Conservation (phyloP, 2,329 filamentous ascomycete genomes). For the Sporothrix variecibatus region DNA sequence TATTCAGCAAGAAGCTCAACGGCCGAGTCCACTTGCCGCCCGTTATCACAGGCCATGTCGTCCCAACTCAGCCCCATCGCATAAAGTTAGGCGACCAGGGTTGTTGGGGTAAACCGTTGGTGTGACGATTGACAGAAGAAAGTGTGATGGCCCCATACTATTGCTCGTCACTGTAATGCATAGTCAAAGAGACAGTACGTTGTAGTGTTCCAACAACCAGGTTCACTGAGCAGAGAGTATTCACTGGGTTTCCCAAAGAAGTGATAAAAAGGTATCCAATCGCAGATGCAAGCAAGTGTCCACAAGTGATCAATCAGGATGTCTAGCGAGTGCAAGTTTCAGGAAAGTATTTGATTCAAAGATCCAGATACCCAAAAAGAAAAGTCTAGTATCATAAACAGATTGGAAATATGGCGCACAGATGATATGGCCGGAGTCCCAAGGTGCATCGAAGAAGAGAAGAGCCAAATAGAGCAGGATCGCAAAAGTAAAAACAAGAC, state of each 20-base stretch:
- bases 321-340: not conserved
- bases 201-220: not conserved
- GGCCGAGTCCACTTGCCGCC: not conserved
- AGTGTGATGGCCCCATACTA: not conserved
- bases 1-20: not conserved
- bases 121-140: not conserved
- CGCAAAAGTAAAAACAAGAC: not conserved
- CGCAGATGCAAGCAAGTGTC: not conserved
- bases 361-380: not conserved
- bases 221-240: not conserved
- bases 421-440: not conserved
- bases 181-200: not conserved
- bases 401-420: not conserved
- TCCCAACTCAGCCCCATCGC: slow-evolving; percentile 21
- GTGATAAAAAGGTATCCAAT: not conserved
- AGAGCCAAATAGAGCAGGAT: not conserved
- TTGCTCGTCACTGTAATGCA: not conserved
- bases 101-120: not conserved
- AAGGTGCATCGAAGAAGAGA: not conserved
- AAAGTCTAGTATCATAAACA: not conserved
- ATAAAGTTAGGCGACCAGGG: slow-evolving; percentile 6
- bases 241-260: not conserved
- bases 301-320: not conserved
- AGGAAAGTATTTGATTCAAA: not conserved
- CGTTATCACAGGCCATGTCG: slow-evolving; percentile 8